Base-by-base conservation (phyloP, 2,329 filamentous ascomycete species). In the Aspergillus fumigatiaffinis region DNA sequence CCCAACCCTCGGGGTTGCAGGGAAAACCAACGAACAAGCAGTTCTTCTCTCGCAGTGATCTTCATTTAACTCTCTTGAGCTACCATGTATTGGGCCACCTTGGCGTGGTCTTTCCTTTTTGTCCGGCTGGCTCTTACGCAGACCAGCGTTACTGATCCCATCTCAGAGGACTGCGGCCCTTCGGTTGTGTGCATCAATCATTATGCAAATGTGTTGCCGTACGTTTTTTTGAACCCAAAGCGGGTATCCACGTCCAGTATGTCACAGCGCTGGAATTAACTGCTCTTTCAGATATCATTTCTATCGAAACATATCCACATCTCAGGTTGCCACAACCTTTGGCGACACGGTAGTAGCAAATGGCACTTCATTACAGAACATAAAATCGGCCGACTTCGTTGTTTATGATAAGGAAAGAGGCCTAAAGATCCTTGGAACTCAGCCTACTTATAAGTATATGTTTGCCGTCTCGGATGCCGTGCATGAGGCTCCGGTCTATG, bases 401-500 rank as follows among this genome's bases (percentile, higher is more conserved):
- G 70, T 78, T 25, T 77, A 74, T 52, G 71, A 77, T 55, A 62
- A 65, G n/a, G 53, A 68, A 53, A 67, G 70, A 20, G 76, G 70
- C 6, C 61, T 74, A 14, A 66, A 75, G 26, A 60, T 75, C 12
- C 68, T 78, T 2, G 76, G 76, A 14, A 51, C 63, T 0, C 71
- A 67, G 17, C 75, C 76, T 14, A 70, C 63, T 4, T 73, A 74
- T 44, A 68, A 76, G 25, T 73, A 65, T 53, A 65, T 77, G 52
- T 77, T 78, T 59, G 58, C 68, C n/a, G 68, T 76, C 17, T 67
- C 65, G n/a, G 54, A 64, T 6, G 71, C 72, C 3, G 71, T 77
- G 8, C 76, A 78, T 56, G 76, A 78, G 67, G 76, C 74, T 5
- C 76, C 76, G 2, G 74, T 77, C 9, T 78, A 76, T 50, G 71